A percentile compares a stretch with the other conserved stretches of the same genome.
phyloP scores from a whole-genome alignment of 306 rosid species.

The Begonia peltatifolia region DNA sequence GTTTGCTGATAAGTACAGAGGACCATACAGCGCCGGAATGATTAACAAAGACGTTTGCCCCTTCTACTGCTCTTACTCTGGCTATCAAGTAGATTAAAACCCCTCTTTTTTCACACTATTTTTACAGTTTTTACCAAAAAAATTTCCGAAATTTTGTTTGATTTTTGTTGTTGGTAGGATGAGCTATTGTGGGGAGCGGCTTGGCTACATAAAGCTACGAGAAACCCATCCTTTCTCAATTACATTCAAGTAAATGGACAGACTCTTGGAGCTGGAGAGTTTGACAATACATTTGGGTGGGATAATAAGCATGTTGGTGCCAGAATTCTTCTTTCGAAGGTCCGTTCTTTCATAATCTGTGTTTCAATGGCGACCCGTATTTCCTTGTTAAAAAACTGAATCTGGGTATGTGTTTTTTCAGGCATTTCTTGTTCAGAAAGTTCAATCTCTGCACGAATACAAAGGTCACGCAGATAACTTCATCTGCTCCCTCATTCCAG shows the following conservation, averaged over 20 bases:
- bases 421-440: conserved; percentile 71
- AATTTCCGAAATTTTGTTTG: not conserved
- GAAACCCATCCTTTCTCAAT: conserved; percentile 44
- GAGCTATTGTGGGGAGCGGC: conserved; percentile 94
- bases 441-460: conserved; percentile 64
- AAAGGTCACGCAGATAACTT: conserved; percentile 87
- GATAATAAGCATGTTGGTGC: conserved; percentile 96
- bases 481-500: conserved; percentile 76
- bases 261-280: conserved; percentile 64
- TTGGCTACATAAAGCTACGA: conserved; percentile 93
- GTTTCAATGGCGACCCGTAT: no score
- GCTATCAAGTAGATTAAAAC: conserved; percentile 39
- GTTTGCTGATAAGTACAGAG: conserved; percentile 78
- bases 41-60: conserved; percentile 70
- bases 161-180: conserved; percentile 30
- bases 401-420: conserved; percentile 5
- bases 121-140: not conserved
- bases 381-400: not conserved
- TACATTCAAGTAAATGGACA: conserved; percentile 81
- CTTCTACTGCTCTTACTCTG: conserved; percentile 76
- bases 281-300: conserved; percentile 84
- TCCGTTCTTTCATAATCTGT: conserved; percentile 5
- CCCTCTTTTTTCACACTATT: not conserved
- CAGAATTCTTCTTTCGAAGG: conserved; percentile 87
- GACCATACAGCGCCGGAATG: conserved; percentile 46